Evolutionary conservation across 805 yeast species (phyloP), one percentile per base, ranked within the genome.

Genomic region (Vanderwaltozyma tropicalis): DNA sequence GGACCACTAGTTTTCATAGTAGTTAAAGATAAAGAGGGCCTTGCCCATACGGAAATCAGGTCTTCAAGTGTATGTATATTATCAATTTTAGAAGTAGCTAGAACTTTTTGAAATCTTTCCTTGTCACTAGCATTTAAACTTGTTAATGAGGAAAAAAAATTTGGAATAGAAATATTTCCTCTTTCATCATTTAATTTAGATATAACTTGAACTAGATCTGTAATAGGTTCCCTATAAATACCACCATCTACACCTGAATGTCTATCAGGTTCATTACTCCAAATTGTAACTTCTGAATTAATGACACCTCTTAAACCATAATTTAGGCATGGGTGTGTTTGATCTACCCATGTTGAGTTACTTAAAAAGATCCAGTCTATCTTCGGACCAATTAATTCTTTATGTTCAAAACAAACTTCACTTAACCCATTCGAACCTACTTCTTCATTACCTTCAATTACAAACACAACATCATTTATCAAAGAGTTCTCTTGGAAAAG

Each of bases 191-290:
- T 73, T 38, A 89, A 63, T 37, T 74, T 71, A 2, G 89, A 72
- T 17, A 88, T 61, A 14, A 89, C 52, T 37, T 78, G 80, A 29
- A 88, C 71, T 58, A 89, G 60, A 53, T 89, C 97, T 63, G 84
- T 74, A 0, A 94, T 78, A 2, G 98, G 96, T 50, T 89, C 98
- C 40, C 81, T 70, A 43, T 76, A 73, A 8, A 81, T 78, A 41
- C 97, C 97, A 36, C 98, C 98, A 61, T 87, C 94, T 9, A 92
- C 92, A 44, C 98, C 98, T 0, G 96, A 85, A 55, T 92, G 98
- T 41, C 94, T 66, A 57, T 92, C 96, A 1, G 94, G 94, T 41
- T 70, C 70, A 45, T 79, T 88, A 36, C 87, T 76, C 40, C 67
- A 64, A 10, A 92, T 68, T 26, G 74, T 75, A 2, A 92, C 72